Percentiles rank a stretch among this genome's conserved stretches.
Evolutionary conservation across 1,139 yeast species (phyloP).

Genomic region (Sugiyamaella grinbergsii): DNA sequence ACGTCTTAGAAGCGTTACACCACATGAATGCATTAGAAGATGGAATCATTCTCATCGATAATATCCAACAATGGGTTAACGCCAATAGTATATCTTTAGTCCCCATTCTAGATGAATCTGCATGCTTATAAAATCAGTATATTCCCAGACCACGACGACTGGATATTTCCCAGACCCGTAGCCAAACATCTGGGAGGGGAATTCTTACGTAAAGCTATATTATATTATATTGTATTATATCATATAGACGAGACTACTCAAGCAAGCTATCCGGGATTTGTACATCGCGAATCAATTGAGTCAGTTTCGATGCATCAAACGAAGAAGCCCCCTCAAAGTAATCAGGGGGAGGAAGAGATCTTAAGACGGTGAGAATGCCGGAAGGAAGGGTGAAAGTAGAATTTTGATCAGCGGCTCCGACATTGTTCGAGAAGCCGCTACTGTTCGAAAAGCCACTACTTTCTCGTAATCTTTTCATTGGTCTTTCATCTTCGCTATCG

Average conservation of each 20-base stretch:
- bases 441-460: constrained; percentile 12
- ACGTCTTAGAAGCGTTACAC: constrained; percentile 49
- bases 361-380: constrained; percentile 34
- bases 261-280: constrained; percentile 25
- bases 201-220: neutral
- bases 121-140: constrained; percentile 13
- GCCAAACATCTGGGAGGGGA: neutral
- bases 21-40: constrained; percentile 25
- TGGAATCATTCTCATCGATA: constrained; percentile 20
- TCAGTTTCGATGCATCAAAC: constrained; percentile 35
- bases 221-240: neutral
- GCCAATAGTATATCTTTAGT: constrained; percentile 21
- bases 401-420: constrained; percentile 17
- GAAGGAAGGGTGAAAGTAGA: constrained; percentile 29
- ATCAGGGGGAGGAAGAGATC: constrained; percentile 39
- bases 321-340: constrained; percentile 35
- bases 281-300: constrained; percentile 29
- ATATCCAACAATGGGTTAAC: constrained; percentile 24
- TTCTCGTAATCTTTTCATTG: constrained; percentile 25
- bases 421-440: constrained; percentile 11
- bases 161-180: neutral
- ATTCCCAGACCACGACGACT: too few species aligned
- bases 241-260: neutral
- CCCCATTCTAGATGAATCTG: constrained; percentile 27
- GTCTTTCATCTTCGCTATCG: constrained; percentile 21